Evolutionary conservation across 208 protist species (phyloP).

Genomic region (Strigomonas culicis): DNA sequence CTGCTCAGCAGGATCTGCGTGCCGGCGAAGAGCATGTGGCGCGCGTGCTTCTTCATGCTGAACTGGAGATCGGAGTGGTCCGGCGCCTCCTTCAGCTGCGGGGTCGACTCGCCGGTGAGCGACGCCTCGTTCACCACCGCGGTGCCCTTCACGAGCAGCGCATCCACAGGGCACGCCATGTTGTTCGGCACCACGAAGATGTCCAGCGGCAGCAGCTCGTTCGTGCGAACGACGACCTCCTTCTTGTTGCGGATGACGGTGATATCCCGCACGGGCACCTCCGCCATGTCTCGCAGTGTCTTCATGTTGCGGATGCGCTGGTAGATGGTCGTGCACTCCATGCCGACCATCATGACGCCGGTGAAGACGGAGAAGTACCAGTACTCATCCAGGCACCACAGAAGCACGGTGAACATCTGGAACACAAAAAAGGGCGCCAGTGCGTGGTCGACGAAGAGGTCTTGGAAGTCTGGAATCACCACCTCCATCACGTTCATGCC

Average conservation of each 20-base stretch:
- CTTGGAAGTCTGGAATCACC: slow-evolving; percentile 93
- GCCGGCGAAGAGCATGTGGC: slow-evolving; percentile 93
- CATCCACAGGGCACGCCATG: slow-evolving; percentile 91
- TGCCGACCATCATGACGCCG: slow-evolving; percentile 96
- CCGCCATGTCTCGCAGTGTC: slow-evolving; percentile 91
- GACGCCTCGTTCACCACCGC: slow-evolving; percentile 98
- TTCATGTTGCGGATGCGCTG: slow-evolving; percentile 93
- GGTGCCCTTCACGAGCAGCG: slow-evolving; percentile 93
- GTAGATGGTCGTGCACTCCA: slow-evolving; percentile 96
- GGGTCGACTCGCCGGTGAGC: slow-evolving; percentile 99
- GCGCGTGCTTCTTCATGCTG: slow-evolving; percentile 85
- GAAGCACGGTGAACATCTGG: slow-evolving; percentile 96
- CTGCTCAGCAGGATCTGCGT: slow-evolving; percentile 93
- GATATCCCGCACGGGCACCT: slow-evolving; percentile 80
- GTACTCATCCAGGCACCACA: slow-evolving; percentile 97
- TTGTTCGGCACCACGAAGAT: slow-evolving; percentile 89
- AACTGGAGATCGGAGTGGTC: slow-evolving; percentile 65
- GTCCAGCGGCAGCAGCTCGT: slow-evolving; percentile 94
- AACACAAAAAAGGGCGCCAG: slow-evolving; percentile 99
- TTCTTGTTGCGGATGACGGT: slow-evolving; percentile 66
- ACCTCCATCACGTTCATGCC: slow-evolving; percentile 92
- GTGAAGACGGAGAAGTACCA: slow-evolving; percentile 98
- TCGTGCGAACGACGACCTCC: slow-evolving; percentile 56
- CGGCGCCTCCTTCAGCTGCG: slow-evolving; percentile 94
- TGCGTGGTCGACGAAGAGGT: slow-evolving; percentile 95